A percentile compares a stretch with the other conserved stretches of the same genome.
Evolutionary conservation across 2,329 filamentous ascomycete species (phyloP).

Genomic region (Exophiala calicioides): DNA sequence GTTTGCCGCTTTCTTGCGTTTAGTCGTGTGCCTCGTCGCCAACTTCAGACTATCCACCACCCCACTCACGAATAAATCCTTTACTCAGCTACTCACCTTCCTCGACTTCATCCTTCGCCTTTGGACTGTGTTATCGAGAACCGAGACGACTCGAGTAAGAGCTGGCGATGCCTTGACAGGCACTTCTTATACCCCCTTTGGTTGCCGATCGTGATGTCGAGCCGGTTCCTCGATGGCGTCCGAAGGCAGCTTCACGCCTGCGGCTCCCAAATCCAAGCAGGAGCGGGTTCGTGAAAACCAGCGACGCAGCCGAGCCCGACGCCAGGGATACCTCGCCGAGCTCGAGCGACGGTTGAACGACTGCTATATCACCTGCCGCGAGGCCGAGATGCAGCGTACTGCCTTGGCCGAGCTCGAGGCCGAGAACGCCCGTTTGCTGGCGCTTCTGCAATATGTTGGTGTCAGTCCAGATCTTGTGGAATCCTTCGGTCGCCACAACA

Average conservation of each 20-base stretch:
- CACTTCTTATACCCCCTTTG: background rate
- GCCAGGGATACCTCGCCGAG: constrained; percentile 29
- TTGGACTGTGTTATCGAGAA: background rate
- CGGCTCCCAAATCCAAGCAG: constrained; percentile 23
- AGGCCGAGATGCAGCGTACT: constrained; percentile 23
- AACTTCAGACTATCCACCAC: background rate
- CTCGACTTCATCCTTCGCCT: background rate
- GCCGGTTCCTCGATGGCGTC: constrained; percentile 12
- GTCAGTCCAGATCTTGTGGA: constrained; percentile 22
- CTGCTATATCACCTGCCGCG: constrained; percentile 23
- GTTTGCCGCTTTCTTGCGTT: no score
- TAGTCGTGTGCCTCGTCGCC: background rate
- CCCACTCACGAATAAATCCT: background rate
- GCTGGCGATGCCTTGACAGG: background rate
- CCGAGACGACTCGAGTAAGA: background rate
- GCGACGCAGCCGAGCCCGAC: constrained; percentile 30
- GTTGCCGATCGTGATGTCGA: background rate
- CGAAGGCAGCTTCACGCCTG: constrained; percentile 5
- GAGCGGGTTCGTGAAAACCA: constrained; percentile 33
- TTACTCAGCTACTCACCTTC: background rate
- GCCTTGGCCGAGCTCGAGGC: constrained; percentile 21
- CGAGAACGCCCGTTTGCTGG: constrained; percentile 25
- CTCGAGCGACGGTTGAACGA: constrained; percentile 29
- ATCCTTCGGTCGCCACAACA: constrained; percentile 7
- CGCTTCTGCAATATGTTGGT: constrained; percentile 19